Base-by-base conservation (phyloP, 352 stramenopile genomes). In the Phytophthora meadii region DNA sequence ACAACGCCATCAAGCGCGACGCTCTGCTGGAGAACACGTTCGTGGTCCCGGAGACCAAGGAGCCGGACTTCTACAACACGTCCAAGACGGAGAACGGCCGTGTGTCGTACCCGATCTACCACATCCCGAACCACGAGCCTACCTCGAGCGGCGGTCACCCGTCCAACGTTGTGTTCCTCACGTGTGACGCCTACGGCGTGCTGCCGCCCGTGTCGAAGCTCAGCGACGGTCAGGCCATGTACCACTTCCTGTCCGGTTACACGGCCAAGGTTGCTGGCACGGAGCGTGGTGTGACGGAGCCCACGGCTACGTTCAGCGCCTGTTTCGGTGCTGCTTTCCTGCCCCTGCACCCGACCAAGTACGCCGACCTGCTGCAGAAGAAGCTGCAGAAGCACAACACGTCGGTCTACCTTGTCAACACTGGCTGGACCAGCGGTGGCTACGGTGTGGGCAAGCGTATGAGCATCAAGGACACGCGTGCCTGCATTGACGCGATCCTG, bases 41-140 rank as follows among this genome's bases (percentile, higher is more conserved):
- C 36, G 74, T 99, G 44, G 79, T 85, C 24, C 37, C 68, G 5
- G 68, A 83, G 49, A 93, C 70, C 15, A 88, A 86, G 56, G 79
- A 87, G 28, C 93, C 96, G 8, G 97, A 99, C 82, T 99, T 98
- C 76, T 96, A 90, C 73, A 97, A 99, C 81, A 92, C 81, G 24
- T 90, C 73, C 75, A 99, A 99, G 77, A 99, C 97, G 17, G 87
- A 99, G 74, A 99, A 99, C 85, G 96, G 94, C 58, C 95, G 97
- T 55, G 97, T 99, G 57, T 98, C 94, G n/a, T 99, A 99, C 80
- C 97, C 97, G n/a, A 98, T 99, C 77, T 97, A 98, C 76, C 97
- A 99, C 85, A 99, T 99, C 84, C 83, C 92, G 48, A 98, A 98
- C 81, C 94, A 97, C 77, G 92, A 96, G 66, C 75, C 77, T 40